Evolutionary conservation across 805 yeast species (phyloP).

Genomic region (Barnettozyma sp.): DNA sequence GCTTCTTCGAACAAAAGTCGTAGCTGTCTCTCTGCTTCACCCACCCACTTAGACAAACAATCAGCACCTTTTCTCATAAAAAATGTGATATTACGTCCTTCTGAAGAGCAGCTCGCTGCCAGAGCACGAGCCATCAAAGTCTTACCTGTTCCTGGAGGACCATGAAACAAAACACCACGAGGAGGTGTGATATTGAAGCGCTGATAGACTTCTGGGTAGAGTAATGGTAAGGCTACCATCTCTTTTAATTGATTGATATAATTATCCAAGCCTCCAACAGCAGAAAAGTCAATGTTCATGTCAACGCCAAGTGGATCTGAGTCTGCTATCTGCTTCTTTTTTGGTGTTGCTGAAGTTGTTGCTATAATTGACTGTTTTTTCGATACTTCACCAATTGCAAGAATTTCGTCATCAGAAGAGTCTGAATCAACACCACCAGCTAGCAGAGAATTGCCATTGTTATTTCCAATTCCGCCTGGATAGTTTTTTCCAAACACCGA

Average conservation of each 20-base stretch:
- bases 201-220: constrained; percentile 90
- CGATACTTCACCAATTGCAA: constrained; percentile 37
- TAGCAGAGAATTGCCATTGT: constrained; percentile 11
- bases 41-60: constrained; percentile 96
- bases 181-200: constrained; percentile 92
- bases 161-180: constrained; percentile 94
- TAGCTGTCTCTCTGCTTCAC: constrained; percentile 95
- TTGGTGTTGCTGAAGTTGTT: constrained; percentile 23
- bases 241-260: constrained; percentile 91
- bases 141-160: constrained; percentile 99
- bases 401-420: constrained; percentile 56
- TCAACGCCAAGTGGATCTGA: constrained; percentile 90
- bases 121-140: constrained; percentile 96
- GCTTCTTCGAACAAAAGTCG: constrained; percentile 93
- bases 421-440: constrained; percentile 43
- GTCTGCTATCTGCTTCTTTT: constrained; percentile 66
- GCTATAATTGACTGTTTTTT: constrained; percentile 29
- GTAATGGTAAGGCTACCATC: constrained; percentile 89
- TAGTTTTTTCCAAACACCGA: constrained; percentile 70
- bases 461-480: constrained; percentile 28
- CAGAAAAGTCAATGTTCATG: constrained; percentile 75
- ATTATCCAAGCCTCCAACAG: constrained; percentile 87
- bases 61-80: constrained; percentile 99
- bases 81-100: constrained; percentile 81
- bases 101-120: constrained; percentile 89